Conservation (phyloP, 2,329 filamentous ascomycete genomes). For the Paecilomyces formosus region DNA sequence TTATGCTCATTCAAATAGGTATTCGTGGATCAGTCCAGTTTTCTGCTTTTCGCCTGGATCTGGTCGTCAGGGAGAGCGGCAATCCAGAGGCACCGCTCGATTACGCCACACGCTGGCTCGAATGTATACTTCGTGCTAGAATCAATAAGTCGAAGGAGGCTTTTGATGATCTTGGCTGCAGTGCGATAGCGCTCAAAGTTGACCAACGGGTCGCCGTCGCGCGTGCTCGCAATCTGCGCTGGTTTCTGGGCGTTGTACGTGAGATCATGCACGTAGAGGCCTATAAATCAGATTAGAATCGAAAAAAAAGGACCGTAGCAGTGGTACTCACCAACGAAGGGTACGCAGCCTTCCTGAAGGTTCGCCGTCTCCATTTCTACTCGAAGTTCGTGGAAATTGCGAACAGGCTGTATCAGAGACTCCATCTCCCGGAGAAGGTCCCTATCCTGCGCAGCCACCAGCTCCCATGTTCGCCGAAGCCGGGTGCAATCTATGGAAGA, state of each 20-base stretch:
- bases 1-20: neutral
- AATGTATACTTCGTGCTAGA: constrained; percentile 56
- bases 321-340: constrained; percentile 50
- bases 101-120: constrained; percentile 48
- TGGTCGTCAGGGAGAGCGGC: constrained; percentile 53
- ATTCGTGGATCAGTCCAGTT: constrained; percentile 26
- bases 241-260: constrained; percentile 63
- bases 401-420: constrained; percentile 52
- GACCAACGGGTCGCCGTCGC: constrained; percentile 47
- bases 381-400: constrained; percentile 57
- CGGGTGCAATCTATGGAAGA: constrained; percentile 53
- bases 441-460: constrained; percentile 48
- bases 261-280: constrained; percentile 59
- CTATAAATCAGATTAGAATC: constrained; percentile 17
- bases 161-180: constrained; percentile 59
- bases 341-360: constrained; percentile 55
- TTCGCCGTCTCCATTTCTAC: constrained; percentile 57
- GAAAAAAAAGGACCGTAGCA: neutral
- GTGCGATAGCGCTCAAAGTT: constrained; percentile 62
- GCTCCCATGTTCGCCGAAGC: constrained; percentile 51
- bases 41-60: constrained; percentile 41
- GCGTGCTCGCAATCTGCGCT: constrained; percentile 44
- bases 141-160: constrained; percentile 54
- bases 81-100: constrained; percentile 59
- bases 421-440: constrained; percentile 53